These are phyloP conservation scores for Dactylellina leptospora DNA, from an alignment of 2,329 filamentous ascomycete species.

Conservation along the genomic window DNA sequence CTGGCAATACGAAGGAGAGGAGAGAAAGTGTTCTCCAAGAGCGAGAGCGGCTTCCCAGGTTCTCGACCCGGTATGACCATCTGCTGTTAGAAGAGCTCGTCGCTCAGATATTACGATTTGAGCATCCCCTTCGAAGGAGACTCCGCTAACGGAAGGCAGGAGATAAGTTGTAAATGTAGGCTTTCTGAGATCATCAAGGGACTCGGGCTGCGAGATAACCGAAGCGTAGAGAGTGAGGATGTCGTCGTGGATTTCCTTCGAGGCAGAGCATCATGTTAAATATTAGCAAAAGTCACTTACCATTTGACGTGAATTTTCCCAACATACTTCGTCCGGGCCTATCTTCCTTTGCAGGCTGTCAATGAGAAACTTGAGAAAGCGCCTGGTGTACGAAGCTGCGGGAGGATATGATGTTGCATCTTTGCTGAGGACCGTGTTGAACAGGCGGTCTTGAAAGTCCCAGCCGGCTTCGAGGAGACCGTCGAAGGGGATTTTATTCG, in stretches of 20 bases:
- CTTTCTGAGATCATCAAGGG: constrained; percentile 27
- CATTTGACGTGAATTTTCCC: neutral
- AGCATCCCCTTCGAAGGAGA: constrained; percentile 63
- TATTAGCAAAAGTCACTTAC: neutral
- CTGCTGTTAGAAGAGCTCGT: constrained; percentile 69
- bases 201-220: constrained; percentile 45
- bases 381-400: constrained; percentile 16
- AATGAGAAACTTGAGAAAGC: constrained; percentile 44
- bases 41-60: constrained; percentile 85
- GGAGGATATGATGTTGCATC: constrained; percentile 49
- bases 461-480: constrained; percentile 12
- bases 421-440: constrained; percentile 49
- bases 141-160: constrained; percentile 33
- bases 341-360: constrained; percentile 17
- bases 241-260: constrained; percentile 54
- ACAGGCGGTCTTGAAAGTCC: constrained; percentile 39
- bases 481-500: constrained; percentile 38
- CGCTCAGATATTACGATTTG: constrained; percentile 72
- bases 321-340: constrained; percentile 35
- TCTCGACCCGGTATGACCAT: constrained; percentile 77
- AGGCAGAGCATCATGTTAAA: neutral
- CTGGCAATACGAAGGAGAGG: constrained; percentile 53
- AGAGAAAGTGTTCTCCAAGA: constrained; percentile 73
- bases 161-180: constrained; percentile 55
- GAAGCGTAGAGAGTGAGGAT: constrained; percentile 54